Evolutionary conservation across 768 basidiomycete species (phyloP), one percentile per base, ranked within the genome.

Genomic region (Leucocoprinus birnbaumii): DNA sequence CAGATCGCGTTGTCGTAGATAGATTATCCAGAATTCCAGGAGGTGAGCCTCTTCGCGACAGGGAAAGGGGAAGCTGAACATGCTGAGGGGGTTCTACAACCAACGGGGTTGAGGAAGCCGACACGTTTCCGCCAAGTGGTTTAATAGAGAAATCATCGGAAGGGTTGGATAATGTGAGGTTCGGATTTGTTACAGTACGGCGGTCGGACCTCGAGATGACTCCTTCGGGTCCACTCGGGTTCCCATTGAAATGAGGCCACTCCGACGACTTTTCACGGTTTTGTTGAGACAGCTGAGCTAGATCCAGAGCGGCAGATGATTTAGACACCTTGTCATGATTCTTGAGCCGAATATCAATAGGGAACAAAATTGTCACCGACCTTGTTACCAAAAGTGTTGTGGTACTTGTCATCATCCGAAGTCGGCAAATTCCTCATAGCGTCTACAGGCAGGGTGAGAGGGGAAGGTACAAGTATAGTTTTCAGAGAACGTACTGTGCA

Each of bases 261-360:
- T 97, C 94, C 1, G 93, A 93, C 8, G 90, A 78, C 67, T 86
- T 88, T 65, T 87, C 86, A 31, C 82, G 76, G 13, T 89, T 86
- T 5, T 87, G 87, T 66, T 91, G 92, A 3, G 91, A 86, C 31
- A 91, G 80, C 48, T 94, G 91, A 14, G 96, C 94, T 35, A 98
- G 80, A 69, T 98, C 95, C 63, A 98, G 72, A 40, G 96, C 95
- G 31, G 91, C 94, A 18, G 95, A 96, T 16, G 92, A 89, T 16
- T 89, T 84, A 1, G 93, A 89, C 54, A 94, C 77, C 84, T 93
- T 58, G 31, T 37, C 37, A 38, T 38, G n/a, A 38, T 48, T 50
- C 62, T 34, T 53, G 31, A 55, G 56, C 51, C 21, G 44, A 48
- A 48, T 16, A 55, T 14, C n/a, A 51, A 53, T 11, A 16, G 46